Conservation (phyloP, 2,329 filamentous ascomycete species). For the Paramyrothecium sp. region DNA sequence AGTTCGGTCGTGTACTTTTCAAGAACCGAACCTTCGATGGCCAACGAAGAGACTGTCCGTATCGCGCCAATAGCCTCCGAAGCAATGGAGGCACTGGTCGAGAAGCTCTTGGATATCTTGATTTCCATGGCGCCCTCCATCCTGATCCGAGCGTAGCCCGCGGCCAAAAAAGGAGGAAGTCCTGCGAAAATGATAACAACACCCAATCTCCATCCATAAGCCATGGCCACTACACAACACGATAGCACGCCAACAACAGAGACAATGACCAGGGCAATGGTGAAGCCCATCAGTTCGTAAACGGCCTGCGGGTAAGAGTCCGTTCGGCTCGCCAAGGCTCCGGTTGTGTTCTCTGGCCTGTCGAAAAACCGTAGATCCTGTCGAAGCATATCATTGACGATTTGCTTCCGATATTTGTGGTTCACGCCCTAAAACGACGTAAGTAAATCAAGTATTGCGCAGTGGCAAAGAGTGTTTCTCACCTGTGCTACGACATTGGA, state of each 20-base stretch:
- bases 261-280: conserved; percentile 30
- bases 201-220: conserved; percentile 43
- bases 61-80: conserved; percentile 44
- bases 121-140: conserved; percentile 39
- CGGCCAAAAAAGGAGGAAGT: conserved; percentile 15
- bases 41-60: conserved; percentile 39
- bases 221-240: conserved; percentile 37
- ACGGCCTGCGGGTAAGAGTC: conserved; percentile 29
- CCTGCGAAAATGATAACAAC: conserved; percentile 40
- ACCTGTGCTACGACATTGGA: conserved; percentile 32
- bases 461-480: background rate
- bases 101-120: conserved; percentile 30
- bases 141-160: conserved; percentile 42
- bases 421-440: conserved; percentile 10
- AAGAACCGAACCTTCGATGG: conserved; percentile 31
- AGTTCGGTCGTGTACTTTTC: conserved; percentile 30
- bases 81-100: conserved; percentile 41
- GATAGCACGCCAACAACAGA: conserved; percentile 29
- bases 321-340: conserved; percentile 26
- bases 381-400: conserved; percentile 22
- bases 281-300: conserved; percentile 34
- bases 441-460: too few species aligned
- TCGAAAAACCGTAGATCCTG: conserved; percentile 38
- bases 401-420: conserved; percentile 24
- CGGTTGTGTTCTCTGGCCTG: conserved; percentile 28